Percentiles rank a stretch among this genome's conserved stretches.
These are phyloP conservation scores for Boletellus emodensis DNA, from an alignment of 768 basidiomycete genomes.

Conservation along the genomic window DNA sequence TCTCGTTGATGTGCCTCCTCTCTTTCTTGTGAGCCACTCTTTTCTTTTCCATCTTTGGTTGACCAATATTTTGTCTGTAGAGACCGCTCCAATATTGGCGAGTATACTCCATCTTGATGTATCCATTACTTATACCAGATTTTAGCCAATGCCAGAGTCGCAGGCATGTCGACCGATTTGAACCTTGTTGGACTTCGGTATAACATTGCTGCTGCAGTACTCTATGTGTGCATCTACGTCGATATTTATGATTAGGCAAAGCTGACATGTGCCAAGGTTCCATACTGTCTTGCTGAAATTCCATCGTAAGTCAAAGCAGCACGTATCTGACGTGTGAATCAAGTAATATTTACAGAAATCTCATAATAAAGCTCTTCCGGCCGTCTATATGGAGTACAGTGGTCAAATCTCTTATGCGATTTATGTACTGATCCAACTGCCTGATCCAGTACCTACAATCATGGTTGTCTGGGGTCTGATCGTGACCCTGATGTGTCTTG, in stretches of 20 bases:
- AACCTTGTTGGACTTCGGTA: constrained; percentile 33
- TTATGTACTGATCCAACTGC: constrained; percentile 1
- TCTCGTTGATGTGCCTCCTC: constrained; percentile 15
- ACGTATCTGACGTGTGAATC: background rate
- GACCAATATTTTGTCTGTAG: constrained; percentile 13
- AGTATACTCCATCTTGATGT: constrained; percentile 5
- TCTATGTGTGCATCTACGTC: constrained; percentile 26
- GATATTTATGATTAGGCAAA: background rate
- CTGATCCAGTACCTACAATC: constrained; percentile 33
- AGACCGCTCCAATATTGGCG: constrained; percentile 44
- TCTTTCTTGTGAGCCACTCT: constrained; percentile 15
- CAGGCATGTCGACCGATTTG: constrained; percentile 41
- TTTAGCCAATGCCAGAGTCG: constrained; percentile 40
- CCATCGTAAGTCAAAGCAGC: constrained; percentile 31
- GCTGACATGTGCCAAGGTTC: constrained; percentile 18
- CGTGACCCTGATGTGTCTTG: constrained; percentile 35
- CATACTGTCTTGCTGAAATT: constrained; percentile 34
- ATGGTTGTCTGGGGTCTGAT: constrained; percentile 36
- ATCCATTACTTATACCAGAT: background rate
- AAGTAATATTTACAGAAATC: constrained; percentile 23
- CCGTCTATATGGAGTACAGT: constrained; percentile 32
- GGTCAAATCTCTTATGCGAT: background rate
- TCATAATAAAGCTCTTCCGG: constrained; percentile 30
- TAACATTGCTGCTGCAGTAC: constrained; percentile 36
- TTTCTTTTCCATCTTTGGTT: background rate